Evolutionary conservation across 2,329 filamentous ascomycete genomes (phyloP), one percentile per base, ranked within the genome.

Genomic region (Epichloe sylvatica): DNA sequence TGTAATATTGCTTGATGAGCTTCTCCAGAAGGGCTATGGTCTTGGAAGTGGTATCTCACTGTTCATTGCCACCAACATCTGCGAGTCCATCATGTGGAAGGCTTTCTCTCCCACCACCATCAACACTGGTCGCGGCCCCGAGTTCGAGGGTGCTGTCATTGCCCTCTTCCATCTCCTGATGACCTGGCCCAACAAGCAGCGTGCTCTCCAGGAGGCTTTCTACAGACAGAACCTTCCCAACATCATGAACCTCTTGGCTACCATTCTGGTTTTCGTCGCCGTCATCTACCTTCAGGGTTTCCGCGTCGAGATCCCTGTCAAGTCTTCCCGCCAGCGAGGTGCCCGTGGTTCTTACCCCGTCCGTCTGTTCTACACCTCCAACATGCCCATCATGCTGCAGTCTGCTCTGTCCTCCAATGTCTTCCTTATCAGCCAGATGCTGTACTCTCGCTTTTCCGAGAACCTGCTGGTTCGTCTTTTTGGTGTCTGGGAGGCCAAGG

Each of bases 331-430:
- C 73, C 92, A 98, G 80, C 90, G 92, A 78, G 92, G 92, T 71
- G 92, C 94, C 68, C 91, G 92, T 63, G 94, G 91, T 64, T 94
- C 90, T 39, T 98, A 97, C 80, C 92, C 92, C 63, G 82, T 98
- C 69, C 91, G 94, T 65, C 86, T 98, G 53, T 98, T 98, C 82
- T 98, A 98, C 77, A 98, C 92, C 67, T 96, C 90, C 69, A 98
- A 98, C 84, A 98, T 98, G 94, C 92, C 92, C 66, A 98, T 98
- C 74, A 98, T 98, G 92, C 80, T 98, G 69, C 94, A 98, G 77
- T 97, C 91, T 45, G 92, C 92, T 60, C 81, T 98, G 59, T 95
- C 88, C 59, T 96, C 91, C 78, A 98, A 98, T 78, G 81, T 98
- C 72, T 98, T 98, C 83, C 77, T 98, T 57, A 89, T 98, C 74